A percentile compares a stretch with the other conserved stretches of the same genome.
These are phyloP conservation scores for Aspergillus sp. DNA, from an alignment of 2,329 filamentous ascomycete species.

Conservation along the genomic window DNA sequence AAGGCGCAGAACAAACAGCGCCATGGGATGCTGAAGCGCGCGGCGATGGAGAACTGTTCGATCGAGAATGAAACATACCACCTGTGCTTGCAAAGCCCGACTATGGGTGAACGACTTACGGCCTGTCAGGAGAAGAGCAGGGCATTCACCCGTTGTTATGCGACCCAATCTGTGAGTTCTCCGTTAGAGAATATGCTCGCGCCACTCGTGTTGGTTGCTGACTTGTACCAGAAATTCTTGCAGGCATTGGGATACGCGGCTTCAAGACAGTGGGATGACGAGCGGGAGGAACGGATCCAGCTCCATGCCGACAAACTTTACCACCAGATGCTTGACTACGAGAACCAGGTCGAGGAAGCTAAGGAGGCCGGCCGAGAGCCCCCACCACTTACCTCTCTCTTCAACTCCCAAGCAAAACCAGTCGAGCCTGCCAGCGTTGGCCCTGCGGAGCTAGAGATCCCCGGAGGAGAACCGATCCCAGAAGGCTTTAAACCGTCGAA, in stretches of 20 bases:
- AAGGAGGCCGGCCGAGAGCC: slow-evolving; percentile 42
- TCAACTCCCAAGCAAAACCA: slow-evolving; percentile 37
- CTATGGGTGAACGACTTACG: slow-evolving; percentile 58
- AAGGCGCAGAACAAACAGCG: slow-evolving; percentile 82
- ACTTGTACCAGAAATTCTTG: slow-evolving; percentile 67
- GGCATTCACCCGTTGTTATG: slow-evolving; percentile 82
- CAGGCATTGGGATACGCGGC: slow-evolving; percentile 86
- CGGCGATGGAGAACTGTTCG: slow-evolving; percentile 91
- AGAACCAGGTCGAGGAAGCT: slow-evolving; percentile 67
- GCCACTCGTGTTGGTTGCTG: slow-evolving; percentile 2
- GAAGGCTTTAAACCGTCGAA: slow-evolving; percentile 37
- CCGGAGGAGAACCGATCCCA: slow-evolving; percentile 38
- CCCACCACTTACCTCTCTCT: slow-evolving; percentile 45
- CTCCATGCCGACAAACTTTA: slow-evolving; percentile 94
- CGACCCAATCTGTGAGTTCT: slow-evolving; percentile 71
- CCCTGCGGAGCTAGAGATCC: slow-evolving; percentile 30
- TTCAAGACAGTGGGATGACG: slow-evolving; percentile 61
- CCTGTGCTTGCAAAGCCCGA: slow-evolving; percentile 70
- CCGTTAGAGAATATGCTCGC: not conserved
- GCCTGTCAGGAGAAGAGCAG: slow-evolving; percentile 78
- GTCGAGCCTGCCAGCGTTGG: slow-evolving; percentile 8
- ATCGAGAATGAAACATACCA: slow-evolving; percentile 52
- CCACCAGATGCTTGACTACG: slow-evolving; percentile 81
- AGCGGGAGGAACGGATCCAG: slow-evolving; percentile 83
- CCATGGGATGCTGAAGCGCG: slow-evolving; percentile 71